Base-by-base conservation (phyloP, 78 protist genomes). In the Paratrimastix pyriformis region DNA sequence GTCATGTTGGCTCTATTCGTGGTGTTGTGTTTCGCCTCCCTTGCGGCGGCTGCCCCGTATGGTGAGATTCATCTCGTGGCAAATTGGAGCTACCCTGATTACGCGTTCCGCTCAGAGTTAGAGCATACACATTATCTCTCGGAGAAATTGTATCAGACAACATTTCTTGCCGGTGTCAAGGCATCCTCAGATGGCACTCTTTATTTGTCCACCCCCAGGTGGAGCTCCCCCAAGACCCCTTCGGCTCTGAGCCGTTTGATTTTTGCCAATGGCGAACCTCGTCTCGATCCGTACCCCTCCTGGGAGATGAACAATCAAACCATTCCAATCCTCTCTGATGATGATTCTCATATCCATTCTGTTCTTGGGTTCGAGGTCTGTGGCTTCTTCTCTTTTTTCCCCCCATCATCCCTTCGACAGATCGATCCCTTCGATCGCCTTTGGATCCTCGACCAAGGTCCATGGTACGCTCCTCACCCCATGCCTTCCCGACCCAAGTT, bases 391-490 rank as follows among this genome's bases (percentile, higher is more conserved):
- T n/a, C n/a, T n/a, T n/a, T n/a, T n/a, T n/a, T n/a, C n/a, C n/a
- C n/a, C n/a, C n/a, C n/a, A n/a, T n/a, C n/a, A n/a, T n/a, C n/a
- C n/a, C n/a, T n/a, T n/a, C n/a, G n/a, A n/a, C n/a, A 64, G 18
- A 64, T 64, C 18, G 69, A 64, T 64, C 32, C 32, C 18, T 13
- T 13, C 13, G 18, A 64, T 64, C 13, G 39, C 13, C 13, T 64
- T 13, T 64, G 69, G 69, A 64, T 64, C 18, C 69, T 64, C 18
- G 69, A 64, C 35, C 69, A 64, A 64, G 69, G 69, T 38, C 32
- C 32, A 18, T 13, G 13, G 32, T 38, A 64, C 35, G 69, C 57
- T 15, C 21, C 39, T 13, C 13, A 33, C 35, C 57, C 69, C 18
- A 64, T 64, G 21, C 32, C 32, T 24, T 33, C 57, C 18, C 35